phyloP scores from a whole-genome alignment of 2,329 filamentous ascomycete species.

The Colletotrichum liriopes region DNA sequence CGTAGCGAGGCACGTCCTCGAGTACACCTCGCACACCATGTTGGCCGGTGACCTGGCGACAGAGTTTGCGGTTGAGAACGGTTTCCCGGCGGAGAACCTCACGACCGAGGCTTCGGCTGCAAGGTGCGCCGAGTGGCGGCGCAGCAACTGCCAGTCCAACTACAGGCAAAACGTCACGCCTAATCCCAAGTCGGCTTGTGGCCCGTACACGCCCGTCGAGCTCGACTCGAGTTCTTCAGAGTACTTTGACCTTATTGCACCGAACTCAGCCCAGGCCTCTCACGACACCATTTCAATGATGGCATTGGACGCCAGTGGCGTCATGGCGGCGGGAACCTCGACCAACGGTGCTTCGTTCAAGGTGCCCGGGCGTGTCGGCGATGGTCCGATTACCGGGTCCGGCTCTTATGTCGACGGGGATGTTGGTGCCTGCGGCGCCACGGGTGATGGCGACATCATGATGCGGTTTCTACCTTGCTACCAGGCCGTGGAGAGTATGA shows the following conservation, averaged over 20 bases:
- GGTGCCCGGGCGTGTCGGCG: slow-evolving; percentile 69
- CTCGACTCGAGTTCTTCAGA: slow-evolving; percentile 42
- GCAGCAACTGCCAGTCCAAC: slow-evolving; percentile 63
- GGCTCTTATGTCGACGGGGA: slow-evolving; percentile 70
- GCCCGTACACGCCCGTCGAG: slow-evolving; percentile 61
- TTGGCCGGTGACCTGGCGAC: slow-evolving; percentile 69
- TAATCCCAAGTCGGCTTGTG: slow-evolving; percentile 59
- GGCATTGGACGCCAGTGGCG: slow-evolving; percentile 58
- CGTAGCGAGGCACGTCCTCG: slow-evolving; percentile 66
- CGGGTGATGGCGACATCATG: slow-evolving; percentile 72
- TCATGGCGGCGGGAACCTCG: slow-evolving; percentile 69
- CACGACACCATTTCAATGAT: slow-evolving; percentile 72
- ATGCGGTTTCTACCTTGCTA: slow-evolving; percentile 72
- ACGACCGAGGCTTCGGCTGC: slow-evolving; percentile 58
- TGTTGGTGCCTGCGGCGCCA: slow-evolving; percentile 69
- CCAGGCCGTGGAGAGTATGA: slow-evolving; percentile 69
- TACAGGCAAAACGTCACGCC: slow-evolving; percentile 64
- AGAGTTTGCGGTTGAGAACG: slow-evolving; percentile 66
- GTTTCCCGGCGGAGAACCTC: slow-evolving; percentile 63
- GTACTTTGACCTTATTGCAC: slow-evolving; percentile 44
- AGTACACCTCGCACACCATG: slow-evolving; percentile 67
- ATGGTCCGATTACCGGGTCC: slow-evolving; percentile 69
- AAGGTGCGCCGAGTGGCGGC: slow-evolving; percentile 61
- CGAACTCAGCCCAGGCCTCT: slow-evolving; percentile 48
- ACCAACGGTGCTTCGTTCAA: slow-evolving; percentile 71